A percentile compares a stretch with the other conserved stretches of the same genome.
Conservation (phyloP, 1,284 basidiomycete genomes). For the Boletellus dicymbophilus region DNA sequence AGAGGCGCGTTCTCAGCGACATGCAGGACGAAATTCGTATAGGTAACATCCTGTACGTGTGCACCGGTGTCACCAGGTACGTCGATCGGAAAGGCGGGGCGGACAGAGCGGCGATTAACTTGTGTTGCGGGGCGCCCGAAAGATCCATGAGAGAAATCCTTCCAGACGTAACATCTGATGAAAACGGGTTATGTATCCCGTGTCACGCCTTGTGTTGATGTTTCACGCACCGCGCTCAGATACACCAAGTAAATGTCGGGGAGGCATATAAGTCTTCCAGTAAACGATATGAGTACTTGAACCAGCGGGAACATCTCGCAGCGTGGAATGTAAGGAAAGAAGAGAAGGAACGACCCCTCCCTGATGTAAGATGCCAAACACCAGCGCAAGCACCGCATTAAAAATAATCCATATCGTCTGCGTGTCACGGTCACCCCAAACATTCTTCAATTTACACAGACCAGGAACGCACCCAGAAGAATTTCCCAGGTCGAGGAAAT, state of each 20-base stretch:
- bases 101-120: slow-evolving; percentile 20
- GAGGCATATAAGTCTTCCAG: slow-evolving; percentile 46
- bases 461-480: slow-evolving; percentile 36
- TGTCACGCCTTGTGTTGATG: neutral
- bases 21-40: slow-evolving; percentile 22
- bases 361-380: slow-evolving; percentile 43
- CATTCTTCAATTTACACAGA: neutral
- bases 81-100: slow-evolving; percentile 10
- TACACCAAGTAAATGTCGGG: slow-evolving; percentile 38
- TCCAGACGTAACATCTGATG: slow-evolving; percentile 20
- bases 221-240: slow-evolving; percentile 22
- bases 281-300: slow-evolving; percentile 31
- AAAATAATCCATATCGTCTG: slow-evolving; percentile 34
- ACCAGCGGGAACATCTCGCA: slow-evolving; percentile 5
- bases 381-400: slow-evolving; percentile 30
- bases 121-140: slow-evolving; percentile 24
- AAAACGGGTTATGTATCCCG: slow-evolving; percentile 3
- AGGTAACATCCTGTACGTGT: slow-evolving; percentile 23
- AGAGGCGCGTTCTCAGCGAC: slow-evolving; percentile 23
- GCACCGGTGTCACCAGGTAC: slow-evolving; percentile 35
- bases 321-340: slow-evolving; percentile 31
- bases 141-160: slow-evolving; percentile 25
- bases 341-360: slow-evolving; percentile 44
- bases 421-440: neutral
- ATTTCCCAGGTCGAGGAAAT: slow-evolving; percentile 25